Base-by-base conservation (phyloP, 768 basidiomycete species). In the Steccherinum ochraceum region DNA sequence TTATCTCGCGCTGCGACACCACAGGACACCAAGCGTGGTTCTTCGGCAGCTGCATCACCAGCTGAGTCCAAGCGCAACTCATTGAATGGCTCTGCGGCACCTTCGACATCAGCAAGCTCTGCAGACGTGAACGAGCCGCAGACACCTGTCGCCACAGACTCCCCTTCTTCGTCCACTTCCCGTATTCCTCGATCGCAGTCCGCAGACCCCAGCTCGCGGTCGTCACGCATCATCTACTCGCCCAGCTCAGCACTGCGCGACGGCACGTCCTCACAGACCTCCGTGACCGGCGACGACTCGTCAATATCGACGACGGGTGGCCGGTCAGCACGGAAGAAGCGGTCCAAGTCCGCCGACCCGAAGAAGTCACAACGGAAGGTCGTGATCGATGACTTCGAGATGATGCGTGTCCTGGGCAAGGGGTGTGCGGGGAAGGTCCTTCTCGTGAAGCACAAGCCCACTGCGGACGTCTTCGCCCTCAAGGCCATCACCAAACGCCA, bases 401-500 rank as follows among this genome's bases (percentile, higher is more conserved):
- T 98, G 82, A 84, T 97, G 77, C 81, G 92, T 13, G 95, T 98
- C 25, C 72, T 99, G 12, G 96, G 96, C 16, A 96, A 93, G 69
- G 96, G 96, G 1, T 97, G 94, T 62, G 95, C 96, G 3, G 96
- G 95, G 45, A 96, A 97, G 67, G 95, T 97, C 16, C 70, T 98
- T 39, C 80, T 98, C 49, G 95, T 97, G 45, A 80, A 82, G 59
- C 84, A 95, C 61, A 88, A 87, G 70, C 69, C 70, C 19, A 81
- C 83, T 23, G 57, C 76, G 43, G 81, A 84, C 49, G 68, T 96
- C 45, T 94, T 88, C 64, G 95, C 95, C 27, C 79, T 98, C 71
- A 99, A 99, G 71, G 94, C 94, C 4, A 96, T 99, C 69, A 94
- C 93, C 56, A 99, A 98, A 73, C 81, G 93, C 49, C 93, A 95